These are phyloP conservation scores for Naegleria gruberi DNA, from an alignment of 208 protist species.

Conservation along the genomic window DNA sequence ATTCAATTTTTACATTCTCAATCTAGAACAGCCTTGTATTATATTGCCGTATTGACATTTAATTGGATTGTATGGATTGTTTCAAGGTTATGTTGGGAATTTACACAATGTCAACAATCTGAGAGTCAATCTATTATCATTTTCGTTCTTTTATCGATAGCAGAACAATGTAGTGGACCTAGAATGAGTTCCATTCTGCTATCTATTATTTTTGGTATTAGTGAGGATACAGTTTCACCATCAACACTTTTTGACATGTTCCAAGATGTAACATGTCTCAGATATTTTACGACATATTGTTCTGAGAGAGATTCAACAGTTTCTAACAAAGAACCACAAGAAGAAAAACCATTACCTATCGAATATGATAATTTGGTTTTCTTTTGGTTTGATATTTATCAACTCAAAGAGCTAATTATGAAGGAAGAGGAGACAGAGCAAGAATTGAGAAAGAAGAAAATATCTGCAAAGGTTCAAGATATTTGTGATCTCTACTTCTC, in stretches of 20 bases:
- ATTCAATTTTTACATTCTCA: conserved; percentile 5
- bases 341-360: background rate
- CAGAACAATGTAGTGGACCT: background rate
- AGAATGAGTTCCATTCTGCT: background rate
- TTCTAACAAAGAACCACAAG: background rate
- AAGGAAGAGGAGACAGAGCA: background rate
- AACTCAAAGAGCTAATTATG: background rate
- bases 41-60: background rate
- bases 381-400: conserved; percentile 9
- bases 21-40: background rate
- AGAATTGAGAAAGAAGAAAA: background rate
- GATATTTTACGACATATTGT: conserved; percentile 1
- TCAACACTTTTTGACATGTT: background rate
- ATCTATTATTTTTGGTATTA: conserved; percentile 11
- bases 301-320: background rate
- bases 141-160: background rate
- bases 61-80: conserved; percentile 11
- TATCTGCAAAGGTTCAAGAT: background rate
- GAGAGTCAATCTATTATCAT: background rate
- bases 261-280: background rate
- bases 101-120: background rate
- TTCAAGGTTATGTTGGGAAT: background rate
- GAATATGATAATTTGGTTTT: conserved; percentile 4
- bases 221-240: conserved; percentile 2
- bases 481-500: background rate